These are phyloP conservation scores for Lactarius quietus DNA, from an alignment of 768 basidiomycete species.

Conservation along the genomic window DNA sequence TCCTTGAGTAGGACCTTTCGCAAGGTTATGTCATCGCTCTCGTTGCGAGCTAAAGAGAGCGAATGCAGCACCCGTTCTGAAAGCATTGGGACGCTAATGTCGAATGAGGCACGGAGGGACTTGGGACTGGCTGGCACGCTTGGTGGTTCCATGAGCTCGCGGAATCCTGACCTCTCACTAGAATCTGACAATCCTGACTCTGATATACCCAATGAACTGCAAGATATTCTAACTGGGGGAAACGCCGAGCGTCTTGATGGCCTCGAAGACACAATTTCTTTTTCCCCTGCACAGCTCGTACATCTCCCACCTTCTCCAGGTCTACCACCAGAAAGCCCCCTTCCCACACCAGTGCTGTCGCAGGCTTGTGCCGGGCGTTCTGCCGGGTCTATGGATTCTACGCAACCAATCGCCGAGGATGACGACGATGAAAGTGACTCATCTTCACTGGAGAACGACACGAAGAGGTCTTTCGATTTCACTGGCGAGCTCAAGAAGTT, in stretches of 20 bases:
- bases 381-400: conserved; percentile 41
- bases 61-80: not conserved
- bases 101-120: conserved; percentile 50
- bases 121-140: conserved; percentile 66
- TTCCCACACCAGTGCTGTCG: conserved; percentile 32
- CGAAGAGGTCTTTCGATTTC: conserved; percentile 81
- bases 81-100: conserved; percentile 37
- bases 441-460: conserved; percentile 50
- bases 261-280: conserved; percentile 42
- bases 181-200: conserved; percentile 65
- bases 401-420: conserved; percentile 43
- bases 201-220: conserved; percentile 78
- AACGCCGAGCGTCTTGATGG: conserved; percentile 31
- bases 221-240: conserved; percentile 50
- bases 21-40: conserved; percentile 23
- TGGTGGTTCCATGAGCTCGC: conserved; percentile 53
- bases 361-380: conserved; percentile 18
- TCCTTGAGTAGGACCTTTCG: conserved; percentile 19
- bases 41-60: conserved; percentile 12
- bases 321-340: conserved; percentile 41
- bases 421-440: conserved; percentile 39
- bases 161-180: conserved; percentile 41
- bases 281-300: conserved; percentile 13
- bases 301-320: conserved; percentile 38
- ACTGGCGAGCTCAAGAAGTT: conserved; percentile 71